Conservation (phyloP, 2,329 filamentous ascomycete species). For the Trichophaea hybrida region DNA sequence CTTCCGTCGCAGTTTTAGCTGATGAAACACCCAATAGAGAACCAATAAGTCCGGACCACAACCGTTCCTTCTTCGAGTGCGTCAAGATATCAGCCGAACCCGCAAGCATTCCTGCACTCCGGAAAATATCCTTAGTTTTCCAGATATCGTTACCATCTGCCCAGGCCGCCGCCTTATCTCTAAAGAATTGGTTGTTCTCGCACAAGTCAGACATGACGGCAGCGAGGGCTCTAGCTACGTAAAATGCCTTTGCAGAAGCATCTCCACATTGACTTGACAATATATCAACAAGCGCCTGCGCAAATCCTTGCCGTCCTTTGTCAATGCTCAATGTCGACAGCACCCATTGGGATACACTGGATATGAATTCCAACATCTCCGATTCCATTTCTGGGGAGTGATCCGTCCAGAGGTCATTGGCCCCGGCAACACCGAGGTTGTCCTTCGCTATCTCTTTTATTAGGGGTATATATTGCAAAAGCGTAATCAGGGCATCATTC, state of each 20-base stretch:
- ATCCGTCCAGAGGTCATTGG: constrained; percentile 40
- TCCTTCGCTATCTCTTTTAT: constrained; percentile 45
- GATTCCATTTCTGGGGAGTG: constrained; percentile 38
- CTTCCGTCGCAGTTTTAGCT: constrained; percentile 20
- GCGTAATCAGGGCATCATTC: constrained; percentile 29
- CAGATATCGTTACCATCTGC: constrained; percentile 15
- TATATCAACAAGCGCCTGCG: neutral
- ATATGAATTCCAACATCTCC: constrained; percentile 40
- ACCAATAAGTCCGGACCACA: constrained; percentile 47
- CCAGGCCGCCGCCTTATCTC: constrained; percentile 9
- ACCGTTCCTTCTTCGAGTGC: constrained; percentile 31
- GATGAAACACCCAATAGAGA: constrained; percentile 42
- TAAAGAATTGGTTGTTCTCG: constrained; percentile 1
- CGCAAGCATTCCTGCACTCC: constrained; percentile 14
- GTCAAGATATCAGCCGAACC: constrained; percentile 9
- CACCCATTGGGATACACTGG: neutral
- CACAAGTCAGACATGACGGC: constrained; percentile 7
- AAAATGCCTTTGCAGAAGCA: constrained; percentile 8
- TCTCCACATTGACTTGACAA: neutral
- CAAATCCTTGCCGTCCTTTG: neutral
- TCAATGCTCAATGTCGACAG: neutral
- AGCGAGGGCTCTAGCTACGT: constrained; percentile 12
- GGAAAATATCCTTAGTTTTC: constrained; percentile 13
- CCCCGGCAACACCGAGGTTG: constrained; percentile 41
- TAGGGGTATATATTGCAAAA: constrained; percentile 41